phyloP scores from a whole-genome alignment of 305 asterid genomes.

The Fraxinus nigra region DNA sequence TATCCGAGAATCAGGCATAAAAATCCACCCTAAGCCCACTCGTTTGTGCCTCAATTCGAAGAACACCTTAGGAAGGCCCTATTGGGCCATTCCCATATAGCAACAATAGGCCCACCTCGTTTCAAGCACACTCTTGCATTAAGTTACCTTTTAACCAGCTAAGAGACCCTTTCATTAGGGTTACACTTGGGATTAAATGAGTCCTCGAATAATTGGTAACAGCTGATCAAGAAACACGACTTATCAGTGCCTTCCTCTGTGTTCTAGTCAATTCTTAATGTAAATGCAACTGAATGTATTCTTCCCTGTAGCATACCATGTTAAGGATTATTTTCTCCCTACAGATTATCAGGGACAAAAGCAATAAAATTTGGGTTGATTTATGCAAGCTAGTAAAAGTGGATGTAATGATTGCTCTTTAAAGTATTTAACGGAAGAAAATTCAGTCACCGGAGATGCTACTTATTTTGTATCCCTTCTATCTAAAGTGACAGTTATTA shows the following conservation, averaged over 20 bases:
- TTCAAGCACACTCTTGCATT: not conserved
- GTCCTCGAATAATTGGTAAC: not conserved
- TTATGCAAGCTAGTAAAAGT: not conserved
- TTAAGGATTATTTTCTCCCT: not conserved
- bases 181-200: not conserved
- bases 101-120: not conserved
- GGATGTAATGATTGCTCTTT: not conserved
- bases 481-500: not conserved
- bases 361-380: not conserved
- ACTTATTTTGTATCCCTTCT: not conserved
- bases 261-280: not conserved
- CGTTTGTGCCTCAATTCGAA: not conserved
- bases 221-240: not conserved
- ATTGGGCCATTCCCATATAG: not conserved
- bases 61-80: not conserved
- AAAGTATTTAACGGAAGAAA: not conserved
- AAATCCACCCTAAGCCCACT: not conserved
- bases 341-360: not conserved
- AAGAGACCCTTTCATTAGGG: not conserved
- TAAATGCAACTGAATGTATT: not conserved
- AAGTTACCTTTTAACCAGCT: not conserved
- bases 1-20: not conserved
- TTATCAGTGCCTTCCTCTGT: not conserved
- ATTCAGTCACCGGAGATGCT: not conserved
- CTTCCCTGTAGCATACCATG: not conserved